Evolutionary conservation across 164 flowering plant genomes (phyloP).

Genomic region (Berberis thunbergii): DNA sequence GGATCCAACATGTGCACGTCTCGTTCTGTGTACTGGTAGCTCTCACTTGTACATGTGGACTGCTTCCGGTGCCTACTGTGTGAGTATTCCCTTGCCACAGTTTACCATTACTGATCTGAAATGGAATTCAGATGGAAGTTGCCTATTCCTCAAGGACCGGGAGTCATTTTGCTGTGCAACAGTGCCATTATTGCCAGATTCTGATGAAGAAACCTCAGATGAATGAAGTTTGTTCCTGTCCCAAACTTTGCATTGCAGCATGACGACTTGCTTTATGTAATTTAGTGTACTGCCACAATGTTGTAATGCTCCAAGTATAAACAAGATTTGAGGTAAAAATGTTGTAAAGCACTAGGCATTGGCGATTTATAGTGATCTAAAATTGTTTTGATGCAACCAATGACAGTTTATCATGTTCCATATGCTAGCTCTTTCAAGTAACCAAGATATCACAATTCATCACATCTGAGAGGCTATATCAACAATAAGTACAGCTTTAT

Average conservation of each 20-base stretch:
- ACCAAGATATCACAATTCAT: too few relatives aligned
- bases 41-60: conserved; percentile 93
- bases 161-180: conserved; percentile 85
- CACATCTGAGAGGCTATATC: too few relatives aligned
- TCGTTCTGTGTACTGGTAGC: conserved; percentile 83
- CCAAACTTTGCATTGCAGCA: background rate
- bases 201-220: conserved; percentile 75
- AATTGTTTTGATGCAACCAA: too few relatives aligned
- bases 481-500: too few relatives aligned
- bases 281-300: too few relatives aligned
- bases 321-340: too few relatives aligned
- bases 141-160: conserved; percentile 75
- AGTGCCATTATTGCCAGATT: conserved; percentile 51
- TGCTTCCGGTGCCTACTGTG: conserved; percentile 81
- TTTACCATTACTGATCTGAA: conserved; percentile 61
- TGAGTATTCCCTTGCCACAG: conserved; percentile 62
- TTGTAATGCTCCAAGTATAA: too few relatives aligned
- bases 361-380: too few relatives aligned
- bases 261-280: too few relatives aligned
- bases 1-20: conserved; percentile 78
- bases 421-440: too few relatives aligned
- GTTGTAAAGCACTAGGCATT: too few relatives aligned
- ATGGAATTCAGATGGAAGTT: conserved; percentile 85
- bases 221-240: conserved; percentile 23
- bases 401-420: too few relatives aligned